Conservation (phyloP, 139 green algal genomes). For the Chloropicon primus region DNA sequence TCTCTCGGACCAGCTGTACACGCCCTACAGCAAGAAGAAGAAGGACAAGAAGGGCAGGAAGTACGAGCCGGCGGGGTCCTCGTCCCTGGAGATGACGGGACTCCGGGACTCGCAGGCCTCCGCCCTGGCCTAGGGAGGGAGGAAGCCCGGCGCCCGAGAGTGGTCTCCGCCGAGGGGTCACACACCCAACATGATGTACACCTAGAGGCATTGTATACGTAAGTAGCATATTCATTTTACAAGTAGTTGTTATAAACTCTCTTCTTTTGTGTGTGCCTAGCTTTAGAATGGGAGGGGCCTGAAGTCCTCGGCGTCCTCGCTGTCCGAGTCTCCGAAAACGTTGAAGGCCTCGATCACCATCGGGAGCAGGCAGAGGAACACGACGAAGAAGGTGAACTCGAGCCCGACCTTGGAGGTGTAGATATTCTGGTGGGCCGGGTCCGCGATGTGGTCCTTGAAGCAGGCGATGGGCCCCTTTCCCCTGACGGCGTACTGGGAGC, state of each 20-base stretch:
- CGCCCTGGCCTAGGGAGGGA: not conserved
- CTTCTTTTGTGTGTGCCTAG: no score
- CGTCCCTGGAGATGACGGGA: not conserved
- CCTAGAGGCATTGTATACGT: no score
- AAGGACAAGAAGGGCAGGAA: not conserved
- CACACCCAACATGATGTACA: no score
- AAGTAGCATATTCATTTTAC: not conserved
- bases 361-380: slow-evolving; percentile 4
- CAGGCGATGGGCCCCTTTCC: slow-evolving; percentile 41
- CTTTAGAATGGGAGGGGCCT: slow-evolving; percentile 21
- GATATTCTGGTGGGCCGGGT: slow-evolving; percentile 27
- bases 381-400: slow-evolving; percentile 10
- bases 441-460: slow-evolving; percentile 39
- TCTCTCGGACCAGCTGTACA: not conserved
- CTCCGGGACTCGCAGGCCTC: not conserved
- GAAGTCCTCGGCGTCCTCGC: slow-evolving; percentile 22
- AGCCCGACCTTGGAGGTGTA: slow-evolving; percentile 22
- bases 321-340: slow-evolving; percentile 3
- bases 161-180: no score
- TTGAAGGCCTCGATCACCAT: slow-evolving; percentile 10
- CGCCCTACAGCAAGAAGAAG: not conserved
- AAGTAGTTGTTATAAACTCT: no score
- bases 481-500: slow-evolving; percentile 29
- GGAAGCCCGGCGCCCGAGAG: no score
- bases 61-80: not conserved